Evolutionary conservation across 2,329 filamentous ascomycete genomes (phyloP).

Genomic region (Colletotrichum chlorophyti): DNA sequence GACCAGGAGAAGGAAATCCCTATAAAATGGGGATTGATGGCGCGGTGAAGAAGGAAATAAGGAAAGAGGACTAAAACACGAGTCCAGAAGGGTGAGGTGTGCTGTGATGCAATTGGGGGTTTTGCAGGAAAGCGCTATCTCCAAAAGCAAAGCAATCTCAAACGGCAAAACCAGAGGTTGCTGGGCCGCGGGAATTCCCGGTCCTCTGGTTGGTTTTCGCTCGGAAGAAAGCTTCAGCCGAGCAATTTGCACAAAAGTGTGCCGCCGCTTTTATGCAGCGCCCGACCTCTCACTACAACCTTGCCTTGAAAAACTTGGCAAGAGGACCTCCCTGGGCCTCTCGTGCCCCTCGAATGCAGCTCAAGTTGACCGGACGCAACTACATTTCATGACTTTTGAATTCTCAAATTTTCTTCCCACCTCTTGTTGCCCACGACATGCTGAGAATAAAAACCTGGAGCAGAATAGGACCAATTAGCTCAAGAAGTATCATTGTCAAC

Average conservation of each 20-base stretch:
- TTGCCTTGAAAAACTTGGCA: no score
- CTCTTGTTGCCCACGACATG: no score
- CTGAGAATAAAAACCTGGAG: no score
- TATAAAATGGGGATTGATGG: neutral
- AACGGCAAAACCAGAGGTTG: constrained; percentile 27
- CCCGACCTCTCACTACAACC: no score
- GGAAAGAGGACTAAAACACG: constrained; percentile 23
- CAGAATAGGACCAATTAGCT: no score
- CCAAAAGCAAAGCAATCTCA: constrained; percentile 21
- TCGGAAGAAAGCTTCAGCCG: constrained; percentile 26
- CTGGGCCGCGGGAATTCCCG: constrained; percentile 29
- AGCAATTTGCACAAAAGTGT: constrained; percentile 1
- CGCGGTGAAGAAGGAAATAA: constrained; percentile 17
- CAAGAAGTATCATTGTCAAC: no score
- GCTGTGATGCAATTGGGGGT: constrained; percentile 27
- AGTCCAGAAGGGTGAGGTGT: neutral
- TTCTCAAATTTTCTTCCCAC: no score
- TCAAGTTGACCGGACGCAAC: no score
- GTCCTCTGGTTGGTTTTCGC: constrained; percentile 18
- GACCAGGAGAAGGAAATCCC: constrained; percentile 15
- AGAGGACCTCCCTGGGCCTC: no score
- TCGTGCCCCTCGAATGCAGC: no score
- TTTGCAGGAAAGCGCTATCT: constrained; percentile 25
- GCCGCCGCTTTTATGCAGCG: neutral
- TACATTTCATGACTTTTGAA: no score